Evolutionary conservation across 2,329 filamentous ascomycete genomes (phyloP), one percentile per base, ranked within the genome.

Genomic region (Aspergillus sp.): DNA sequence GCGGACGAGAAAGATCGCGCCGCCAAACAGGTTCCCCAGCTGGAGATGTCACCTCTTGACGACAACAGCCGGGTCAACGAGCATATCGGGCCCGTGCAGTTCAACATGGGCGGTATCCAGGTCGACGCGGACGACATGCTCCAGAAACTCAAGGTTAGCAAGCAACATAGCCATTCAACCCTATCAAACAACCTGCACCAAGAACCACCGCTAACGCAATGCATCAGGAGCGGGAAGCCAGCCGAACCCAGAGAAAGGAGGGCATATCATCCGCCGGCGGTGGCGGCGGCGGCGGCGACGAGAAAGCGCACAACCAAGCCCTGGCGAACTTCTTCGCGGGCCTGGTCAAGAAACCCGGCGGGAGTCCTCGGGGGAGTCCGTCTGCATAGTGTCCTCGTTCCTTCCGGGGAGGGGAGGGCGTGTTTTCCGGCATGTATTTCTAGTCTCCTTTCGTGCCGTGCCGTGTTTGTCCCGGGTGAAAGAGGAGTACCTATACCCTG

Each of bases 51-150:
- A 10, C 52, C 51, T n/a, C 45, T 57, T 36, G 58, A 57, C 32
- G 56, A 59, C 32, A 57, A 55, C 31, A 58, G 49, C 41, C 62
- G 60, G 16, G 68, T 73, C 33, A 80, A 78, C 47, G 83, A 89
- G 51, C 86, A 93, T 49, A 93, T 94, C 50, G 88, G 88, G 0
- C 86, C 88, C 1, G 86, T 95, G 43, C 86, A 94, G 53, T 95
- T 96, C 66, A 98, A 98, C 57, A 91, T 98, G 73, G 91, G 91
- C 26, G 91, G 91, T 33, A 95, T 98, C 42, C 86, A 94, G 55
- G 84, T 94, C 17, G 86, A 95, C 60, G 86, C 86, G 6, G 88
- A 94, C 52, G 86, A 94, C 51, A 91, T 93, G 82, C 64, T 94
- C 36, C 82, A 86, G 58, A 76, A 82, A 48, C 68, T 93, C 39